These are phyloP conservation scores for Ceratocystis alfenasii DNA, from an alignment of 2,329 filamentous ascomycete species.

Conservation along the genomic window DNA sequence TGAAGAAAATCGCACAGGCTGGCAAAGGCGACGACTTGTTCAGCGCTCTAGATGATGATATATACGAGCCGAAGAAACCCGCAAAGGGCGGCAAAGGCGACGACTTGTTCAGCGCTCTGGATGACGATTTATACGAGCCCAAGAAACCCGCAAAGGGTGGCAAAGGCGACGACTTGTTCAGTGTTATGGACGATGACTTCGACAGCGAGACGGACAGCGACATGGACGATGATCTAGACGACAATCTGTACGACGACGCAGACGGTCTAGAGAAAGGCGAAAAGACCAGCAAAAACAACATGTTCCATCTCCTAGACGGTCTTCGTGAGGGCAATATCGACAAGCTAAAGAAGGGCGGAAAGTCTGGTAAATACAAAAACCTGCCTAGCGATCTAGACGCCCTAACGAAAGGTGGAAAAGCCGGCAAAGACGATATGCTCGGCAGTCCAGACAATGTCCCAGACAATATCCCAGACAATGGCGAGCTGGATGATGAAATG, in stretches of 20 bases:
- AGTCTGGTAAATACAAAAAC: too few relatives aligned
- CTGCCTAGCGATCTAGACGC: not conserved
- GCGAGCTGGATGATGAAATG: too few relatives aligned
- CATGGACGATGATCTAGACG: not conserved
- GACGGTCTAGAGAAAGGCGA: too few relatives aligned
- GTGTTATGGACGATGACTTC: not conserved
- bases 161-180: not conserved
- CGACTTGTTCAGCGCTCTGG: not conserved
- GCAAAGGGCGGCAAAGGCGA: too few relatives aligned
- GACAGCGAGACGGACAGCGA: not conserved
- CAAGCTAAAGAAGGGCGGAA: not conserved
- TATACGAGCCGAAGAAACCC: too few relatives aligned
- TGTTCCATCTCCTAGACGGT: not conserved
- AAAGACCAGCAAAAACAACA: too few relatives aligned
- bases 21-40: not conserved
- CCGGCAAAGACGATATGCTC: too few relatives aligned
- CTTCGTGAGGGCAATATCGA: not conserved
- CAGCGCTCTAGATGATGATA: not conserved
- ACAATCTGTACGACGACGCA: not conserved
- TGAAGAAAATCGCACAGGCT: too few relatives aligned
- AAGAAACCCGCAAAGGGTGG: too few relatives aligned
- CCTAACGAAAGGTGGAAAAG: not conserved
- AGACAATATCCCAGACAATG: too few relatives aligned
- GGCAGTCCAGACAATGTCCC: too few relatives aligned
- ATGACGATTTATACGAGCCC: not conserved